Conservation (phyloP, 2,329 filamentous ascomycete species). For the Fusarium sp. region DNA sequence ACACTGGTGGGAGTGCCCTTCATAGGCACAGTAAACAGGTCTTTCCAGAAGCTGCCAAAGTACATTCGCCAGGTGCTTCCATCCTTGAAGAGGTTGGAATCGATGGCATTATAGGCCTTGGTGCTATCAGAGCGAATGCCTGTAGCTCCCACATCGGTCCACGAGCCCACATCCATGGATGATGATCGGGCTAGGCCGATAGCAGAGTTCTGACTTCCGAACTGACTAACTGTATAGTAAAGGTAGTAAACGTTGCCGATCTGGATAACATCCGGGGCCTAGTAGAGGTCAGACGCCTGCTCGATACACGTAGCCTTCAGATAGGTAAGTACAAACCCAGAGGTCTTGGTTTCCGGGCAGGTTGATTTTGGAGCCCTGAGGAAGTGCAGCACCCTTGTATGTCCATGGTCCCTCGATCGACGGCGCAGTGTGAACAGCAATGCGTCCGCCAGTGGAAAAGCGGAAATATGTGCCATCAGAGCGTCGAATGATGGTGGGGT, state of each 20-base stretch:
- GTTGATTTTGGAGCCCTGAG: slow-evolving; percentile 53
- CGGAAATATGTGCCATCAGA: slow-evolving; percentile 57
- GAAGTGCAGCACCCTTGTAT: slow-evolving; percentile 53
- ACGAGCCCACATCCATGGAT: slow-evolving; percentile 64
- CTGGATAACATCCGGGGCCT: slow-evolving; percentile 44
- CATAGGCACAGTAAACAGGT: slow-evolving; percentile 71
- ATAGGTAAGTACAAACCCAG: slow-evolving; percentile 52
- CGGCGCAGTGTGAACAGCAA: slow-evolving; percentile 53
- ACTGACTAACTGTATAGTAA: slow-evolving; percentile 74
- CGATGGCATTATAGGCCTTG: slow-evolving; percentile 71
- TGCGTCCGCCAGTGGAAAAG: slow-evolving; percentile 56
- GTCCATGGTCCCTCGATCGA: slow-evolving; percentile 56
- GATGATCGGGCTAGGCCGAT: slow-evolving; percentile 66
- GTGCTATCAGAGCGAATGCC: slow-evolving; percentile 62
- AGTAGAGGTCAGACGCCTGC: neutral
- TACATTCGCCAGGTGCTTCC: slow-evolving; percentile 63
- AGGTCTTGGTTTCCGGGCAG: slow-evolving; percentile 55
- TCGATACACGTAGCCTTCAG: neutral
- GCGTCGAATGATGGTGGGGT: slow-evolving; percentile 54
- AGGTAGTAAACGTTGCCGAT: slow-evolving; percentile 71
- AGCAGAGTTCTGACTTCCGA: slow-evolving; percentile 70
- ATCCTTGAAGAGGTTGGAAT: slow-evolving; percentile 62
- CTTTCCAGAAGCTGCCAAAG: slow-evolving; percentile 77
- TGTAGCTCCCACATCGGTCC: slow-evolving; percentile 69
- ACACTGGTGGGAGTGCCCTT: slow-evolving; percentile 47